phyloP scores from a whole-genome alignment of 305 asterid genomes.

The Ajuga reptans region DNA sequence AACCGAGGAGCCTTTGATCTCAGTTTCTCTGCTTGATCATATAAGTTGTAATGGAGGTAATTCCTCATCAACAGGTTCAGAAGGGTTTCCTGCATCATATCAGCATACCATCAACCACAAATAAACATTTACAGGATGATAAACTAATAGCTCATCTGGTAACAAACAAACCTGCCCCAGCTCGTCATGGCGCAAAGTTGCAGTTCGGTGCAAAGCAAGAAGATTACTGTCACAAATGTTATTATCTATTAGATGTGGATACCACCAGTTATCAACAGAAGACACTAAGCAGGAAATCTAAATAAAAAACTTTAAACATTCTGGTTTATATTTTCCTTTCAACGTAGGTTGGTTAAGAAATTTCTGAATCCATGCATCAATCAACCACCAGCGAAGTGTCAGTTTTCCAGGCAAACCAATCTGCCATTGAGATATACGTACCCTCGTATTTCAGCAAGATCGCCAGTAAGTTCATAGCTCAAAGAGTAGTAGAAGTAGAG shows the following conservation, averaged over 20 bases:
- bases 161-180: constrained; percentile 79
- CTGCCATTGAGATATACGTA: constrained; percentile 25
- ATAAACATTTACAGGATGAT: not conserved
- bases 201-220: constrained; percentile 83
- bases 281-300: not conserved
- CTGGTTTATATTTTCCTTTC: not conserved
- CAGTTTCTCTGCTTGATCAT: constrained; percentile 93
- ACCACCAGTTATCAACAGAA: constrained; percentile 4
- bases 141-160: constrained; percentile 10
- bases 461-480: constrained; percentile 70
- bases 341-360: not conserved
- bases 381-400: not conserved
- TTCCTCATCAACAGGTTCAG: constrained; percentile 76
- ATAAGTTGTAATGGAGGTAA: constrained; percentile 82
- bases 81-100: constrained; percentile 71
- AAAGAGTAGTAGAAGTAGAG: constrained; percentile 69
- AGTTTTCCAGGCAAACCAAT: not conserved
- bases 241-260: constrained; percentile 22
- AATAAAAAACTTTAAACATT: not conserved
- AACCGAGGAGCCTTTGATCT: constrained; percentile 97
- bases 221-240: constrained; percentile 50
- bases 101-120: constrained; percentile 14
- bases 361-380: not conserved
- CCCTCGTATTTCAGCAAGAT: constrained; percentile 79
- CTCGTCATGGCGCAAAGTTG: constrained; percentile 89